Evolutionary conservation across 2,329 filamentous ascomycete genomes (phyloP).

Genomic region (Tolypocladium guangdongense): DNA sequence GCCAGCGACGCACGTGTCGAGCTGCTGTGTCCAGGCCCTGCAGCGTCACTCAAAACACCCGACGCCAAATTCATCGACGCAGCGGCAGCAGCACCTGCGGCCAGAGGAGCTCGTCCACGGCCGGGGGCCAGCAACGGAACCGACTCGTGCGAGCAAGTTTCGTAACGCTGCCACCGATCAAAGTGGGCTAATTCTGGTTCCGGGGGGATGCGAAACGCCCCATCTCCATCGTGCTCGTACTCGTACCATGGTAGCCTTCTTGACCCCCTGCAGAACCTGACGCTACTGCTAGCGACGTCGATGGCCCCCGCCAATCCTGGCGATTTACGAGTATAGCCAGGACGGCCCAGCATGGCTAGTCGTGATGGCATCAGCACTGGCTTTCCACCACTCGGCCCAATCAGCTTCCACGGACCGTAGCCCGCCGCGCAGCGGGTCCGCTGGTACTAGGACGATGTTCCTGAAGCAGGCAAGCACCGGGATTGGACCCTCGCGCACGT

Average conservation of each 20-base stretch:
- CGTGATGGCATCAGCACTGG: not conserved
- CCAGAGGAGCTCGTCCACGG: too few species aligned
- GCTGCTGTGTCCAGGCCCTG: too few species aligned
- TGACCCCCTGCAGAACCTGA: not conserved
- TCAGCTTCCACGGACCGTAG: not conserved
- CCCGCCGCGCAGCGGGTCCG: too few species aligned
- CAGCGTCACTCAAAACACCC: not conserved
- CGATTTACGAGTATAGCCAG: not conserved
- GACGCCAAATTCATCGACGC: not conserved
- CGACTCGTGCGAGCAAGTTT: too few species aligned
- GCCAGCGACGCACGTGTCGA: too few species aligned
- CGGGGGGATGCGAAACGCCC: too few species aligned
- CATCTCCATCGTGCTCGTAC: too few species aligned
- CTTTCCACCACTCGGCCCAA: not conserved
- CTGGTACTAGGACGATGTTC: not conserved
- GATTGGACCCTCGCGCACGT: not conserved
- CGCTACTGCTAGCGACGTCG: not conserved
- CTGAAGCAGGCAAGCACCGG: not conserved
- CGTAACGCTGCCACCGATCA: not conserved
- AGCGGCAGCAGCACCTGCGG: too few species aligned
- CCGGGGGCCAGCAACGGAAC: not conserved
- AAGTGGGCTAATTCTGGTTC: not conserved
- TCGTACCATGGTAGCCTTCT: not conserved
- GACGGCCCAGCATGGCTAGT: not conserved
- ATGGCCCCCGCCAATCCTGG: not conserved